Percentiles rank a stretch among this genome's conserved stretches.
phyloP scores from a whole-genome alignment of 768 basidiomycete genomes.

The Mrakia hoshinonis region DNA sequence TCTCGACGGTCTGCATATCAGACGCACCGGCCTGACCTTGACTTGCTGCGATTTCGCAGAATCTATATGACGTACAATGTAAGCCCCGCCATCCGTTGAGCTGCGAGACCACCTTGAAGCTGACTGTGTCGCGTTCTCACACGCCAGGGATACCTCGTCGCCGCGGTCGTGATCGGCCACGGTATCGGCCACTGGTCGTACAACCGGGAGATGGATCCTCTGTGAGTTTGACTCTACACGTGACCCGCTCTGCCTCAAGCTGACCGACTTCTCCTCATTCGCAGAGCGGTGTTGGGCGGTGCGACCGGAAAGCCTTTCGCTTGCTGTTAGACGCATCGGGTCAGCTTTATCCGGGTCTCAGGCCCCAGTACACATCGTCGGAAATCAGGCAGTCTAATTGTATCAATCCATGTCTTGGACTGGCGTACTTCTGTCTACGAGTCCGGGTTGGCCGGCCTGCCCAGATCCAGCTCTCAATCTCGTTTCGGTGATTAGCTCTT shows the following conservation, averaged over 20 bases:
- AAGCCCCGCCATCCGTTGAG: too few species aligned
- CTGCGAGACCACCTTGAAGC: background rate
- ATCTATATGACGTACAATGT: too few species aligned
- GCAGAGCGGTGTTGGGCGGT: constrained; percentile 1
- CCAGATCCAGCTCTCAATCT: too few species aligned
- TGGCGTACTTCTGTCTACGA: too few species aligned
- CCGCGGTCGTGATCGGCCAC: constrained; percentile 9
- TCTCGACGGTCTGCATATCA: constrained; percentile 22
- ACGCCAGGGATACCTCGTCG: constrained; percentile 23
- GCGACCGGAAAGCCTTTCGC: background rate
- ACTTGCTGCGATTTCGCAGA: background rate
- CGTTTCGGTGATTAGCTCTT: too few species aligned
- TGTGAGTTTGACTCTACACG: constrained; percentile 12
- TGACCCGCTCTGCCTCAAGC: background rate
- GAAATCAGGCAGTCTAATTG: too few species aligned
- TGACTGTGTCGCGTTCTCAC: background rate
- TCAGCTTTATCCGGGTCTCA: too few species aligned
- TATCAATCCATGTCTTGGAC: too few species aligned
- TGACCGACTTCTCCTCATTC: background rate
- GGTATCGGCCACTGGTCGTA: constrained; percentile 16
- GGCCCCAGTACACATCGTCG: too few species aligned
- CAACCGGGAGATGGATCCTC: constrained; percentile 23
- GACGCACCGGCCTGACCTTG: background rate
- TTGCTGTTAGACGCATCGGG: background rate
- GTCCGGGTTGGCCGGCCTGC: too few species aligned